Percentiles rank a stretch among this genome's conserved stretches.
These are phyloP conservation scores for Trametes villosa DNA, from an alignment of 768 basidiomycete species.

Conservation along the genomic window DNA sequence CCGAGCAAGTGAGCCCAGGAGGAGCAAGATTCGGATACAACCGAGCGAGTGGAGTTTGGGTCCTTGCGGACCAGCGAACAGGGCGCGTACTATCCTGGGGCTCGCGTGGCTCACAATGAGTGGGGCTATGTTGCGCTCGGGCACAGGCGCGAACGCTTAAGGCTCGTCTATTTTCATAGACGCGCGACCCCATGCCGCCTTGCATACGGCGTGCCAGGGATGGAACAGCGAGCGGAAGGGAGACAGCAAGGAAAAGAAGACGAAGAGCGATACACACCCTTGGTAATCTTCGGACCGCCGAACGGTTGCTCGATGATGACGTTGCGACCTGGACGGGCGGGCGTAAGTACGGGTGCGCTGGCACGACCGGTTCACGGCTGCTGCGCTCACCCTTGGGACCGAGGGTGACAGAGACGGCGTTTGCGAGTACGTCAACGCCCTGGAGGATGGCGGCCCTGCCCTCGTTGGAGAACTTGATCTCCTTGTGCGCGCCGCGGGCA, in stretches of 20 bases:
- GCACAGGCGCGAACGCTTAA: too few relatives aligned
- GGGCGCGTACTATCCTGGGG: too few relatives aligned
- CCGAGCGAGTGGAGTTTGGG: too few relatives aligned
- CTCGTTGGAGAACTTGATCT: constrained; percentile 95
- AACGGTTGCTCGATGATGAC: constrained; percentile 97
- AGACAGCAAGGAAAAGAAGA: not conserved
- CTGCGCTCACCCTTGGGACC: constrained; percentile 83
- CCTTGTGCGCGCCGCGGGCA: constrained; percentile 87
- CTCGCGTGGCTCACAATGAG: too few relatives aligned
- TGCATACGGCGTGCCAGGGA: too few relatives aligned
- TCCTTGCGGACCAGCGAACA: too few relatives aligned
- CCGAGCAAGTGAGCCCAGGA: too few relatives aligned
- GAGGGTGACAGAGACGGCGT: constrained; percentile 94
- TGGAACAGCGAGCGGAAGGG: too few relatives aligned
- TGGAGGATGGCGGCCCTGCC: constrained; percentile 92
- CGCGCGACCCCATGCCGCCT: too few relatives aligned
- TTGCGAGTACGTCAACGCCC: constrained; percentile 96
- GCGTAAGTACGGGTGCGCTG: constrained; percentile 20
- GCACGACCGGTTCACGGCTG: not conserved
- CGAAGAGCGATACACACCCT: constrained; percentile 56
- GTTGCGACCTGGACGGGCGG: constrained; percentile 69
- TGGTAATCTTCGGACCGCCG: constrained; percentile 94
- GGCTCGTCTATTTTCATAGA: too few relatives aligned
- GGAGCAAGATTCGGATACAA: too few relatives aligned
- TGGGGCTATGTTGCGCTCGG: too few relatives aligned